A percentile compares a stretch with the other conserved stretches of the same genome.
Evolutionary conservation across 805 yeast genomes (phyloP).

Genomic region (Wickerhamomyces queroliae): DNA sequence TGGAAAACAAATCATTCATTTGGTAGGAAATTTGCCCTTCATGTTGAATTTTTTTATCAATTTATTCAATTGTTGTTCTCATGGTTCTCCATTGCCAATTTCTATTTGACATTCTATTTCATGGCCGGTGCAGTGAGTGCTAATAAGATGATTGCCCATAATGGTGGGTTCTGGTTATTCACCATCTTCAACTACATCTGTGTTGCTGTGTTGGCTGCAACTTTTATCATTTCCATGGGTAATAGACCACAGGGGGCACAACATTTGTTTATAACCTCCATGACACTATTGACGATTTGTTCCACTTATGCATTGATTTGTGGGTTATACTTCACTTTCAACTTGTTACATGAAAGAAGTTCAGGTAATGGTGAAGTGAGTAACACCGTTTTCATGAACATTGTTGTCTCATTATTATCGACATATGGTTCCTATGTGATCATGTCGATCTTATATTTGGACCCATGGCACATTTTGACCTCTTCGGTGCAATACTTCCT

Average conservation of each 20-base stretch:
- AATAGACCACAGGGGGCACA: constrained; percentile 97
- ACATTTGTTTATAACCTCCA: constrained; percentile 65
- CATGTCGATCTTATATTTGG: constrained; percentile 80
- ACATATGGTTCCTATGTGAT: constrained; percentile 86
- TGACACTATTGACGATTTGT: constrained; percentile 69
- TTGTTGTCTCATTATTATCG: constrained; percentile 78
- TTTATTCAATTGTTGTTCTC: constrained; percentile 75
- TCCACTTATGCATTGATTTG: constrained; percentile 76
- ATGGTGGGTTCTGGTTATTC: constrained; percentile 80
- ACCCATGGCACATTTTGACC: constrained; percentile 94
- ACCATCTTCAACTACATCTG: constrained; percentile 82
- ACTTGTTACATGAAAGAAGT: constrained; percentile 35
- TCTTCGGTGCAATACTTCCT: constrained; percentile 85
- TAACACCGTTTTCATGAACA: constrained; percentile 56
- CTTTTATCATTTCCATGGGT: constrained; percentile 91
- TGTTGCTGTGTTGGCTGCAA: constrained; percentile 76
- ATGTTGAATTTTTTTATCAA: constrained; percentile 86
- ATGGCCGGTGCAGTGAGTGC: constrained; percentile 78
- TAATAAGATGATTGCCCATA: constrained; percentile 43
- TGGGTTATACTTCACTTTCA: constrained; percentile 74
- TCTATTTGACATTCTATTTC: constrained; percentile 87
- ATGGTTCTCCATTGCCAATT: constrained; percentile 89
- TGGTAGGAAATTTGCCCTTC: constrained; percentile 74
- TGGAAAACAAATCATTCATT: constrained; percentile 86
- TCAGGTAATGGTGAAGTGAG: constrained; percentile 24